Base-by-base conservation (phyloP, 2,329 filamentous ascomycete species). In the Fusarium poae region DNA sequence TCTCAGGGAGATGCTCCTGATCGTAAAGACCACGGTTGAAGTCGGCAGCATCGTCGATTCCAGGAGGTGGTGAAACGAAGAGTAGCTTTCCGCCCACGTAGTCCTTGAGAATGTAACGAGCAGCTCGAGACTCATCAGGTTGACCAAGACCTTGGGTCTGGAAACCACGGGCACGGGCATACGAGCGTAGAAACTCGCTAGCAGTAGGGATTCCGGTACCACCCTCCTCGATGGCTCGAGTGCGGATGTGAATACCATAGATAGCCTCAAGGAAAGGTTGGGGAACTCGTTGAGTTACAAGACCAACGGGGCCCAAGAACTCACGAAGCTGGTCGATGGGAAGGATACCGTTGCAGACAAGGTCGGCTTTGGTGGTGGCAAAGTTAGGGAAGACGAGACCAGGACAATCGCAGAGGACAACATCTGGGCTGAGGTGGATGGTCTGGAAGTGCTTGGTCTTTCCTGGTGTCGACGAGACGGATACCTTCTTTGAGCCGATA, bases 361-460 rank as follows among this genome's bases (percentile, higher is more conserved):
- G 88, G 76, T 99, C 96, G 39, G 93, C 96, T 81, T 98, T 98
- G 46, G 94, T 98, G 45, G 91, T 94, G 59, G 96, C 95, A 74
- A 98, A 99, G 81, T 98, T 98, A 74, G 96, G 94, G 79, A 99
- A 98, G 2, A 99, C 97, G 21, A 99, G 90, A 90, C 96, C 96
- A 12, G 96, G 96, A 77, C 96, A 99, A 89, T 99, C 96, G 80
- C 96, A 98, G 9, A 99, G 88, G 46, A 98, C 87, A 67, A 99
- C 93, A 62, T 90, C 89, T 1, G 96, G 92, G 62, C 92, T 96
- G 32, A 99, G 88, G 77, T 97, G 94, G 62, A 99, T 96, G 2
- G 96, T 99, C 80, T 99, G 96, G 83, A 99, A 99, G 76, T 99
- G 96, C 83, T 99, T 99, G 16, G 96, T 99, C 83, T 99, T 99